A percentile compares a stretch with the other conserved stretches of the same genome.
Evolutionary conservation across 108 stramenopile species (phyloP).

Genomic region (Cyclostephanos invisitatus): DNA sequence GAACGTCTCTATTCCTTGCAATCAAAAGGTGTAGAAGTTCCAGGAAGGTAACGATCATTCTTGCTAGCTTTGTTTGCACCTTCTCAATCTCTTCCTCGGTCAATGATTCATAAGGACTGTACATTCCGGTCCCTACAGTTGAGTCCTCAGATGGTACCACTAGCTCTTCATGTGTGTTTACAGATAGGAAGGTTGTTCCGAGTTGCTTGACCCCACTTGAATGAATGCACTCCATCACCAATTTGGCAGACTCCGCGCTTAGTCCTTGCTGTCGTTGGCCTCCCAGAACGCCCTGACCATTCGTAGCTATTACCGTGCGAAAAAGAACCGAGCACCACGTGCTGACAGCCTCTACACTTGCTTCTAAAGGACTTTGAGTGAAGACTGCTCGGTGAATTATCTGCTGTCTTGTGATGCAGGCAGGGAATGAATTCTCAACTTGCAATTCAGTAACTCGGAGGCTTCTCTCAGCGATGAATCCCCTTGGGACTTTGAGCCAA

Average conservation of each 20-base stretch:
- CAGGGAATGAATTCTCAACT: slow-evolving; percentile 79
- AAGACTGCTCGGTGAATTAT: slow-evolving; percentile 80
- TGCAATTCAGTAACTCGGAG: slow-evolving; percentile 81
- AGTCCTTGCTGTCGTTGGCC: slow-evolving; percentile 66
- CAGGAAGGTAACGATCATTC: slow-evolving; percentile 80
- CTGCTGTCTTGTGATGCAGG: slow-evolving; percentile 81
- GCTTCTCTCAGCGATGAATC: slow-evolving; percentile 74
- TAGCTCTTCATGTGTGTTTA: slow-evolving; percentile 25
- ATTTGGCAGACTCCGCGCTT: slow-evolving; percentile 81
- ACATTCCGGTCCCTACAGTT: slow-evolving; percentile 42
- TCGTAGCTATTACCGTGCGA: slow-evolving; percentile 81
- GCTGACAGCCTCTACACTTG: slow-evolving; percentile 77
- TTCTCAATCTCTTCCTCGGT: slow-evolving; percentile 68
- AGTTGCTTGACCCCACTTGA: slow-evolving; percentile 85
- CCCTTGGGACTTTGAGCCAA: slow-evolving; percentile 70
- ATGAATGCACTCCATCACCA: slow-evolving; percentile 86
- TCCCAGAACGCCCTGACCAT: slow-evolving; percentile 76
- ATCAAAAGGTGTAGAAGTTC: slow-evolving; percentile 84
- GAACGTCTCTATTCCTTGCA: slow-evolving; percentile 76
- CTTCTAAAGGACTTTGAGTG: slow-evolving; percentile 83
- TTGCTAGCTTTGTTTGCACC: slow-evolving; percentile 72
- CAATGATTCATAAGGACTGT: slow-evolving; percentile 56
- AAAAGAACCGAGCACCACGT: slow-evolving; percentile 90
- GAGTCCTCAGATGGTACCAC: slow-evolving; percentile 36
- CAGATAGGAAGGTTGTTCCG: slow-evolving; percentile 63